These are phyloP conservation scores for Mortierella sp. DNA, from an alignment of 371 early-diverging fungal species.

Conservation along the genomic window DNA sequence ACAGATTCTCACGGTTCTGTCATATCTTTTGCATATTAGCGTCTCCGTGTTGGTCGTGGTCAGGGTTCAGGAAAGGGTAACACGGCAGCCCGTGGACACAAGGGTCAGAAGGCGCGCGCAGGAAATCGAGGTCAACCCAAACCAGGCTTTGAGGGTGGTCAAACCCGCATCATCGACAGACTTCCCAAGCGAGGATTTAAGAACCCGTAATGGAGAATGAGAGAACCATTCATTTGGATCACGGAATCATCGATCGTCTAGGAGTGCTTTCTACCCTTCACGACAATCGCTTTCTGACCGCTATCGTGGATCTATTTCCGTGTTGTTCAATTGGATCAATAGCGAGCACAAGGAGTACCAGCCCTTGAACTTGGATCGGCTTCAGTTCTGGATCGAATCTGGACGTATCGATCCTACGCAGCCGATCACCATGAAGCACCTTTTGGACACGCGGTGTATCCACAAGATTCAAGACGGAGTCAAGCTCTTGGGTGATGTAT, in stretches of 20 bases:
- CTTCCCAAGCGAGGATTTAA: constrained; percentile 93
- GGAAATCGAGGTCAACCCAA: constrained; percentile 78
- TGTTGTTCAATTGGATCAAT: constrained; percentile 9
- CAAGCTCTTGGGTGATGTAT: constrained; percentile 82
- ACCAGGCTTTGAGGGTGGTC: constrained; percentile 95
- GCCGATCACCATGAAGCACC: constrained; percentile 86
- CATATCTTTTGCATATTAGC: constrained; percentile 42
- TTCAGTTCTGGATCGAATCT: constrained; percentile 91
- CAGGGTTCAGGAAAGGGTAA: constrained; percentile 89
- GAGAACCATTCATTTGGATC: too few relatives aligned
- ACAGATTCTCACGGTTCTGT: neutral
- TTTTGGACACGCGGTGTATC: constrained; percentile 80
- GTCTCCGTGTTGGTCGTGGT: constrained; percentile 85
- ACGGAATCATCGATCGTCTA: too few relatives aligned
- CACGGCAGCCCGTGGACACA: constrained; percentile 92
- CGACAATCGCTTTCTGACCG: too few relatives aligned
- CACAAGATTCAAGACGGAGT: constrained; percentile 89
- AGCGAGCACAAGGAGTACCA: constrained; percentile 76
- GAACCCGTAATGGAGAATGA: constrained; percentile 64
- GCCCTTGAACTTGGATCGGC: constrained; percentile 84
- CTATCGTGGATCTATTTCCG: neutral
- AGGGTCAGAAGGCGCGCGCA: constrained; percentile 91
- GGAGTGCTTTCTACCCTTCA: too few relatives aligned
- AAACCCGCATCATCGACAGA: constrained; percentile 85
- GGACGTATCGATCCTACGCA: constrained; percentile 87